phyloP scores from a whole-genome alignment of 768 basidiomycete species.

The Boletus vinaceobasis region DNA sequence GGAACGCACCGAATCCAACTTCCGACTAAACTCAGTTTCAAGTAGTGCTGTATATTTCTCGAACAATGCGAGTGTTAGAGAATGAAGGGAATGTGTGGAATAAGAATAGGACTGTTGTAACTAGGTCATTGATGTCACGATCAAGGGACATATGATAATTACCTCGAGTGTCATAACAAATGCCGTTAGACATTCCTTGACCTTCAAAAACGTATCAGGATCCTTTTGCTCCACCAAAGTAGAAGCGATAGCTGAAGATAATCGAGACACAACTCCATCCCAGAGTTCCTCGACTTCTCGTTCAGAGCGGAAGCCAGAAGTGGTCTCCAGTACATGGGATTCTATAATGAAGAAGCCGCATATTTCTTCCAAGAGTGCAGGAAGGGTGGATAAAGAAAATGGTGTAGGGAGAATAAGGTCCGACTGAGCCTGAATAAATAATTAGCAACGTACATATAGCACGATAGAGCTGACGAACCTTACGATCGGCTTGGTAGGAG shows the following conservation, averaged over 20 bases:
- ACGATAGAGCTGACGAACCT: constrained; percentile 43
- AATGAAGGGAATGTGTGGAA: constrained; percentile 76
- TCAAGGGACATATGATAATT: constrained; percentile 9
- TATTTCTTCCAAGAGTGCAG: constrained; percentile 85
- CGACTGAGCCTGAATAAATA: constrained; percentile 77
- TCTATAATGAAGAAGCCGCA: constrained; percentile 98
- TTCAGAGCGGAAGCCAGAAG: constrained; percentile 84
- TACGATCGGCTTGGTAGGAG: constrained; percentile 96
- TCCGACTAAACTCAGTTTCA: constrained; percentile 73
- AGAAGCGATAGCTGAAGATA: constrained; percentile 71
- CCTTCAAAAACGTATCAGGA: constrained; percentile 74
- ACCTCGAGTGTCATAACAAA: constrained; percentile 95
- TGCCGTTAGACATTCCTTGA: constrained; percentile 78
- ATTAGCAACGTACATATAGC: constrained; percentile 13
- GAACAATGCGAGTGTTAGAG: constrained; percentile 83
- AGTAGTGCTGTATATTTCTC: constrained; percentile 85
- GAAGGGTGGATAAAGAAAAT: constrained; percentile 61
- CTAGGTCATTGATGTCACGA: constrained; percentile 1
- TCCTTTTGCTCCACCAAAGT: constrained; percentile 72
- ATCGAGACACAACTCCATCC: constrained; percentile 76
- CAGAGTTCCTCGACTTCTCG: constrained; percentile 93
- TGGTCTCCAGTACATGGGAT: constrained; percentile 84
- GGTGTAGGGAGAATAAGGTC: constrained; percentile 85
- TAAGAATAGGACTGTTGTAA: constrained; percentile 74
- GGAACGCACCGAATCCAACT: constrained; percentile 71